A percentile compares a stretch with the other conserved stretches of the same genome.
Evolutionary conservation across 257 asterid genomes (phyloP).

Genomic region (Avicennia marina): DNA sequence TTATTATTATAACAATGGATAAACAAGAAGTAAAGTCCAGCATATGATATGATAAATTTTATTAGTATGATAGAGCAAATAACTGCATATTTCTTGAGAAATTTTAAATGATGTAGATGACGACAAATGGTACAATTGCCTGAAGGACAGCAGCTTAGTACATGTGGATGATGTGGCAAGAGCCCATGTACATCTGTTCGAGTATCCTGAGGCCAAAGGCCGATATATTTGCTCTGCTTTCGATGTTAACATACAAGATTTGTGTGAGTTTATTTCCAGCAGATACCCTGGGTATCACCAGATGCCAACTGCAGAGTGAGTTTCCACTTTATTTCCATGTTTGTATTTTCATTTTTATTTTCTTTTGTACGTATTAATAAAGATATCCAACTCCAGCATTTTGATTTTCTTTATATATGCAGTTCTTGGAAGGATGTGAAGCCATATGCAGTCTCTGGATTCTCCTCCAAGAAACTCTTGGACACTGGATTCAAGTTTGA

Average conservation of each 20-base stretch:
- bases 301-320: slow-evolving; percentile 40
- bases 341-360: too few species aligned
- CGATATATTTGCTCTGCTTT: slow-evolving; percentile 40
- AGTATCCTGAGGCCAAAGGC: slow-evolving; percentile 37
- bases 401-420: not conserved
- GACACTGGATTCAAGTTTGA: not conserved
- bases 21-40: not conserved
- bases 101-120: slow-evolving; percentile 4
- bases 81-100: not conserved
- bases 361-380: too few species aligned
- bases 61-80: not conserved
- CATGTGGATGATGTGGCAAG: too few species aligned
- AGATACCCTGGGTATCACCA: slow-evolving; percentile 38
- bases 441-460: too few species aligned
- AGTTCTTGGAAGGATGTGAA: too few species aligned
- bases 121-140: not conserved
- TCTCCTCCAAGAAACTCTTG: not conserved
- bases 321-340: too few species aligned
- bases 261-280: slow-evolving; percentile 25
- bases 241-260: slow-evolving; percentile 24
- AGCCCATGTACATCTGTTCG: slow-evolving; percentile 46
- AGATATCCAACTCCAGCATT: not conserved
- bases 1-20: not conserved
- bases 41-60: not conserved
- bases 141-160: slow-evolving; percentile 12